These are phyloP conservation scores for Alternaria burnsii DNA, from an alignment of 2,329 filamentous ascomycete species.

Conservation along the genomic window DNA sequence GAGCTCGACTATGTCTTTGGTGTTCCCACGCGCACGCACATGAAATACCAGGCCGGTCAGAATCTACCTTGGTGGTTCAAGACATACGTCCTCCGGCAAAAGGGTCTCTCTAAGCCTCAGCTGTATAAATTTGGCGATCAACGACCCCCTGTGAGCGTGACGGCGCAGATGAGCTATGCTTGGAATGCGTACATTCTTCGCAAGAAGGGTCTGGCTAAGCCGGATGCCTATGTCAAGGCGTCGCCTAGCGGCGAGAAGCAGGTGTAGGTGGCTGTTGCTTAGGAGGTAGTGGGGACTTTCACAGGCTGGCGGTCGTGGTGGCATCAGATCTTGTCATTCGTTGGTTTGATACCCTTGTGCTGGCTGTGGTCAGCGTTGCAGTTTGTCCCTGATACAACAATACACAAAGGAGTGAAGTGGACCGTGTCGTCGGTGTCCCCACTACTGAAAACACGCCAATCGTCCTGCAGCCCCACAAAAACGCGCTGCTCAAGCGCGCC, in stretches of 20 bases:
- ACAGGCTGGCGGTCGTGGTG: not conserved
- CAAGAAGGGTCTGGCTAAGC: conserved; percentile 28
- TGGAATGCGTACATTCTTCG: conserved; percentile 31
- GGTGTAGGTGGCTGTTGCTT: conserved; percentile 11
- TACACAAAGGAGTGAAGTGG: not conserved
- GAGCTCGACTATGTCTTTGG: conserved; percentile 62
- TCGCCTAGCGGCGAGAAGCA: conserved; percentile 29
- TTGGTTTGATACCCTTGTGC: conserved; percentile 16
- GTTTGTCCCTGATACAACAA: not conserved
- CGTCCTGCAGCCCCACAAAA: conserved; percentile 18
- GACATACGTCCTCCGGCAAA: conserved; percentile 53
- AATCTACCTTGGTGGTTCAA: conserved; percentile 58
- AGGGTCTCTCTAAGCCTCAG: conserved; percentile 47
- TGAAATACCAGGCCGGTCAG: conserved; percentile 42
- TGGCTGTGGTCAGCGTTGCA: not conserved
- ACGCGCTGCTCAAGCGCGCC: not conserved
- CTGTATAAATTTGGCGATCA: conserved; percentile 51
- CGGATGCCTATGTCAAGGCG: conserved; percentile 23
- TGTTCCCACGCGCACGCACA: conserved; percentile 53
- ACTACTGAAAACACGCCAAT: conserved; percentile 7
- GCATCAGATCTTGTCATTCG: not conserved
- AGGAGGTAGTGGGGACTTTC: not conserved
- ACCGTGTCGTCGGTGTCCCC: not conserved
- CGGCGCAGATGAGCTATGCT: conserved; percentile 29
- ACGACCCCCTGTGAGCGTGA: conserved; percentile 24